Evolutionary conservation across 768 basidiomycete genomes (phyloP), one percentile per base, ranked within the genome.

Genomic region (Termitomyces heimii): DNA sequence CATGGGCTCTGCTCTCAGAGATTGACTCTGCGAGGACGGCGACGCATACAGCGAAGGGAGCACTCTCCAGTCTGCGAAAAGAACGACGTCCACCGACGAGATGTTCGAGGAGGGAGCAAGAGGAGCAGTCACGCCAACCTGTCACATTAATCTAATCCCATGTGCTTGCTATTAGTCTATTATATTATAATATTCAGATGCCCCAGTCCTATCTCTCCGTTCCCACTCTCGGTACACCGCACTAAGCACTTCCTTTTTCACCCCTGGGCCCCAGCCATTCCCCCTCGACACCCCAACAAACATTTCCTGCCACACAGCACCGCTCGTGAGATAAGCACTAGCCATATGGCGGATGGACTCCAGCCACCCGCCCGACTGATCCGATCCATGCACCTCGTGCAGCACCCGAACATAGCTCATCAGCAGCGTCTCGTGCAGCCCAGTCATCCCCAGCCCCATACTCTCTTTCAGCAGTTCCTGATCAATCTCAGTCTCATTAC

Each of bases 1-100:
- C 84, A 85, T 85, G 72, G 70, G 77, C 71, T 65, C 68, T 70
- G 67, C 68, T 65, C 69, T 69, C 81, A 82, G 82, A 81, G 74
- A 79, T 43, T 8, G 4, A 1, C 53, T 44, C 31, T 22, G 34
- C 31, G 63, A 65, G 66, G 68, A 70, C 67, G 67, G 67, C 34
- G 35, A 37, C 45, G 54, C 45, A 55, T 55, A 37, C 54, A 79
- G 71, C 52, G 53, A 63, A 31, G 53, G 50, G 50, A 57, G 50
- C 55, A 44, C 28, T 47, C 46, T 47, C 29, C 29, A 47, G 29
- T 29, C 32, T 29, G 61, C 62, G 61, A 66, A 64, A 60, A 57
- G 60, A 65, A 51, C 60, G 59, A 63, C 65, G 69, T 67, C 67
- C 67, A 67, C 54, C 67, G 65, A 50, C 45, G 58, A 55, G 52